These are phyloP conservation scores for Leccinum truebloodii DNA, from an alignment of 768 basidiomycete species.

Conservation along the genomic window DNA sequence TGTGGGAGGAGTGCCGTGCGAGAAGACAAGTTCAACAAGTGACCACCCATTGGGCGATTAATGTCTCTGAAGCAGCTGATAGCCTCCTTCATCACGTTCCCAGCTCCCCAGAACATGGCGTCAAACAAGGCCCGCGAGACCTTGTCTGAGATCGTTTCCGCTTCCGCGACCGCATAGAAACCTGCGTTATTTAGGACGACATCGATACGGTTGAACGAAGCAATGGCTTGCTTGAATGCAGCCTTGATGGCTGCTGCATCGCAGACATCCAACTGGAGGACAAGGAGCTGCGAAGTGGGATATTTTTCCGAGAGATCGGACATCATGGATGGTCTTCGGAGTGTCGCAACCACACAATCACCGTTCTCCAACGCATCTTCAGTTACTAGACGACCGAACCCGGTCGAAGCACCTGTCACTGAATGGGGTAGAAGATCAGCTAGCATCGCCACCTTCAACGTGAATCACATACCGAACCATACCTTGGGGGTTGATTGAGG, in stretches of 20 bases:
- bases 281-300: slow-evolving; percentile 36
- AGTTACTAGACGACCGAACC: slow-evolving; percentile 39
- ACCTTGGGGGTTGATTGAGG: slow-evolving; percentile 12
- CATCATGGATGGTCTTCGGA: slow-evolving; percentile 41
- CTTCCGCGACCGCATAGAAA: slow-evolving; percentile 45
- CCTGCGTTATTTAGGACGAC: slow-evolving; percentile 49
- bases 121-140: slow-evolving; percentile 61
- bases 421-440: neutral
- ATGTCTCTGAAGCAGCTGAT: slow-evolving; percentile 38
- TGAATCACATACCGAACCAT: slow-evolving; percentile 24
- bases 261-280: slow-evolving; percentile 45
- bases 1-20: slow-evolving; percentile 26
- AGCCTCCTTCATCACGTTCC: slow-evolving; percentile 35
- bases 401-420: slow-evolving; percentile 46
- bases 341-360: slow-evolving; percentile 45
- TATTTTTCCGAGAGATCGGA: slow-evolving; percentile 33
- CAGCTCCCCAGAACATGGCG: slow-evolving; percentile 35
- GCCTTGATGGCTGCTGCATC: slow-evolving; percentile 30
- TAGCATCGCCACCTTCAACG: neutral
- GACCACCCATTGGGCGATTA: slow-evolving; percentile 37
- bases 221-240: slow-evolving; percentile 38
- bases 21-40: slow-evolving; percentile 37
- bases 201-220: slow-evolving; percentile 42
- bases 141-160: slow-evolving; percentile 84
- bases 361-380: slow-evolving; percentile 39